Percentiles rank a stretch among this genome's conserved stretches.
Conservation (phyloP, 371 early-diverging fungal species). For the Mortierella sp. region DNA sequence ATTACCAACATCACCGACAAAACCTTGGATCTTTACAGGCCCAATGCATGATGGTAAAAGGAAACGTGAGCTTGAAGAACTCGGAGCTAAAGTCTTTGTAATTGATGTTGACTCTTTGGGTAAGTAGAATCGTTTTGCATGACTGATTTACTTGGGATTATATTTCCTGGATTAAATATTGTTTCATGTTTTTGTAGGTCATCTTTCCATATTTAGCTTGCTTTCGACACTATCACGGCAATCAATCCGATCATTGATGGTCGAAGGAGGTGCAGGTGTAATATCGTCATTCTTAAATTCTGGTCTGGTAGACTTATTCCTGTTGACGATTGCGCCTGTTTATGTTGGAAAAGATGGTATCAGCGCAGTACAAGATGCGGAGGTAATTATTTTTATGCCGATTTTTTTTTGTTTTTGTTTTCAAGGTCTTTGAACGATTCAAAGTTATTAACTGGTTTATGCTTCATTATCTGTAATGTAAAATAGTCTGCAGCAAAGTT, state of each 20-base stretch:
- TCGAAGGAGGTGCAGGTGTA: slow-evolving; percentile 92
- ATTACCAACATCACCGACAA: slow-evolving; percentile 45
- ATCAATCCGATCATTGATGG: slow-evolving; percentile 77
- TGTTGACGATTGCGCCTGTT: slow-evolving; percentile 86
- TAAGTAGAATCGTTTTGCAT: neutral
- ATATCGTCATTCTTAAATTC: slow-evolving; percentile 76
- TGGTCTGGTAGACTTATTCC: slow-evolving; percentile 65
- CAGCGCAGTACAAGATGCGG: slow-evolving; percentile 55
- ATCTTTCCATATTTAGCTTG: slow-evolving; percentile 22
- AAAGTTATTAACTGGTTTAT: too few relatives aligned
- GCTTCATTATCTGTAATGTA: too few relatives aligned
- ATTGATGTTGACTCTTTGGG: slow-evolving; percentile 24
- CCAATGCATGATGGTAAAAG: slow-evolving; percentile 22
- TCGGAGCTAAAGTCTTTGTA: slow-evolving; percentile 31
- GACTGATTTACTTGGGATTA: neutral
- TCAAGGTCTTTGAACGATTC: neutral
- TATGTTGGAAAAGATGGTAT: slow-evolving; percentile 76
- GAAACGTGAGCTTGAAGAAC: slow-evolving; percentile 24
- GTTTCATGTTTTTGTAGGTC: slow-evolving; percentile 7
- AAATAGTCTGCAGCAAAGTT: slow-evolving; percentile 36
- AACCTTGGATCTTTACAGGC: slow-evolving; percentile 58
- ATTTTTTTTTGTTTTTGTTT: too few relatives aligned
- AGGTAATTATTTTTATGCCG: slow-evolving; percentile 32
- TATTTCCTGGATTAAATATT: too few relatives aligned
- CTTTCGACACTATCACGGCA: slow-evolving; percentile 54